A percentile compares a stretch with the other conserved stretches of the same genome.
Conservation (phyloP, 2,329 filamentous ascomycete genomes). For the Cladosporium phlei region DNA sequence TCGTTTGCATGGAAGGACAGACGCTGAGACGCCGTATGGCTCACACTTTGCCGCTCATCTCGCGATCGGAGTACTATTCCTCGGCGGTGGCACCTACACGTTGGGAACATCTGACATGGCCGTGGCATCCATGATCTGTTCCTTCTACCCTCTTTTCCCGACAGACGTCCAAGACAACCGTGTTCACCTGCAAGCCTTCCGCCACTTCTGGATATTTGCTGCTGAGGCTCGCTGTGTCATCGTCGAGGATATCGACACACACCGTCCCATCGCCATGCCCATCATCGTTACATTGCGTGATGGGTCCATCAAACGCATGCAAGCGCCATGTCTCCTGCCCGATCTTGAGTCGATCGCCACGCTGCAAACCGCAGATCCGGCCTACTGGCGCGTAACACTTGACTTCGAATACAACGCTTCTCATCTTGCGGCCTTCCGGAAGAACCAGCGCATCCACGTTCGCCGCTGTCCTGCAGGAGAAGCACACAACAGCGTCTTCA, state of each 20-base stretch:
- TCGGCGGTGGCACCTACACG: constrained; percentile 88
- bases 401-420: constrained; percentile 63
- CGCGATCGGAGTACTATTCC: constrained; percentile 83
- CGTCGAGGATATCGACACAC: constrained; percentile 78
- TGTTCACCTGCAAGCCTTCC: constrained; percentile 90
- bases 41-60: constrained; percentile 91
- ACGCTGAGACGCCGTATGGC: constrained; percentile 80
- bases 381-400: constrained; percentile 77
- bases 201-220: constrained; percentile 95
- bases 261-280: constrained; percentile 62
- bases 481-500: constrained; percentile 58
- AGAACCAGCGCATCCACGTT: constrained; percentile 69
- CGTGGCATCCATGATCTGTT: constrained; percentile 76
- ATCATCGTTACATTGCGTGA: constrained; percentile 26
- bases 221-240: constrained; percentile 85
- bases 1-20: constrained; percentile 79
- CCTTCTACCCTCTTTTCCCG: constrained; percentile 93
- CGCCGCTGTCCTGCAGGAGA: constrained; percentile 53
- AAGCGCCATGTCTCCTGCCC: constrained; percentile 57
- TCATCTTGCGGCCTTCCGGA: constrained; percentile 60
- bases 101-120: constrained; percentile 85
- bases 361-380: constrained; percentile 58
- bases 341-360: constrained; percentile 59
- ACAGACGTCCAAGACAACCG: constrained; percentile 87
- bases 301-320: constrained; percentile 30